Percentiles rank a stretch among this genome's conserved stretches.
Evolutionary conservation across 129 eudicot genomes (phyloP).

Genomic region (Flaveria trinervia): DNA sequence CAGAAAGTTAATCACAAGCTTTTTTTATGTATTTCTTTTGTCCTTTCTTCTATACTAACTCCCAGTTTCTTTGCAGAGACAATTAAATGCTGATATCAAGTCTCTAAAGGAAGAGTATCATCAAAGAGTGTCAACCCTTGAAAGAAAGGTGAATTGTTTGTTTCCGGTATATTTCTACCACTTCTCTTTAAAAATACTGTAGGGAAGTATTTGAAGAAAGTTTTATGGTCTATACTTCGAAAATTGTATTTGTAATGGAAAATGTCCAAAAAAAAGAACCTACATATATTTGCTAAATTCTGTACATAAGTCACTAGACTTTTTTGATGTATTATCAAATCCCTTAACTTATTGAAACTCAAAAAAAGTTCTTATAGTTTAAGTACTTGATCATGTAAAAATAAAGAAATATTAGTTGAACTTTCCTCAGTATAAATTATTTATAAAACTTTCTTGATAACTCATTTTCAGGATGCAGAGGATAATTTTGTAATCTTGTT

Average conservation of each 20-base stretch:
- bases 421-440: too few species aligned
- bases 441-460: too few species aligned
- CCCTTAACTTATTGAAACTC: too few species aligned
- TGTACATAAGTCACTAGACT: too few species aligned
- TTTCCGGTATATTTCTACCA: background rate
- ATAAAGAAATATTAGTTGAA: background rate
- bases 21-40: background rate
- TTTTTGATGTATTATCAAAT: too few species aligned
- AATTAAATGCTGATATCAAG: slow-evolving; percentile 81
- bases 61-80: slow-evolving; percentile 44
- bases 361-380: background rate
- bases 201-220: too few species aligned
- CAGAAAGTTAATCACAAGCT: background rate
- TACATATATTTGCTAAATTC: too few species aligned
- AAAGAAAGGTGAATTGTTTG: slow-evolving; percentile 67
- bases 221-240: too few species aligned
- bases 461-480: too few species aligned
- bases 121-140: slow-evolving; percentile 76
- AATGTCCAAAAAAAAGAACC: background rate
- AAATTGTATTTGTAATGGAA: background rate
- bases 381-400: background rate
- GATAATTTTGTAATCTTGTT: too few species aligned
- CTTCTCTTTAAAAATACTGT: background rate
- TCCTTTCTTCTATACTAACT: background rate
- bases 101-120: slow-evolving; percentile 82